Base-by-base conservation (phyloP, 2,329 filamentous ascomycete species). In the Penicillium brasilianum region DNA sequence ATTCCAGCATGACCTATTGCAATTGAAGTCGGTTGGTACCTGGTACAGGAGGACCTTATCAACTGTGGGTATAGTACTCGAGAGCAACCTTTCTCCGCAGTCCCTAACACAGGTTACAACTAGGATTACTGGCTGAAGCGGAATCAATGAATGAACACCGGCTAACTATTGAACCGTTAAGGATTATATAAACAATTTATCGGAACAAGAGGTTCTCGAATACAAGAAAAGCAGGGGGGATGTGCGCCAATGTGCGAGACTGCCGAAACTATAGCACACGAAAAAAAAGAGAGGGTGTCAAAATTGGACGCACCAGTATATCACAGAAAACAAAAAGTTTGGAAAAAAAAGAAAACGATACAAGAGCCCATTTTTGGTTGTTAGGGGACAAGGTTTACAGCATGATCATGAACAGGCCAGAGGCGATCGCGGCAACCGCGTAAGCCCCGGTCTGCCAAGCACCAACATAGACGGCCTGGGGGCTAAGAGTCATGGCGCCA, bases 341-440 rank as follows among this genome's bases (percentile, higher is more conserved):
- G 6, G 10, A n/a, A 46, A 46, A 46, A n/a, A n/a, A n/a, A n/a
- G 28, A 50, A 48, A 54, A 59, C 44, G 61, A 57, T 43, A 54
- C 61, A 46, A 46, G 54, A 34, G 28, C 28, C 48, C 48, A 34
- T 50, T 50, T 32, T 32, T 51, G 30, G 28, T 46, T 18, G 34
- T 25, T 25, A 13, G 32, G 4, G 28, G 34, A 46, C 53, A 37
- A 55, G 60, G 49, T 59, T 72, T 81, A 83, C 72, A 83, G 72
- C 67, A 82, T 66, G 64, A 83, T 74, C 80, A 83, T 82, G 59
- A 78, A 78, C 55, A 73, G 73, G 62, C 80, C 81, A 57, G 79
- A 77, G 44, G 79, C 66, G 46, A 80, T 59, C 43, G 80, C 80
- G 55, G 75, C 74, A 49, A 79, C 65, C n/a, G 80, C 57, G 68